These are phyloP conservation scores for Exophiala sideris DNA, from an alignment of 2,329 filamentous ascomycete species.

Conservation along the genomic window DNA sequence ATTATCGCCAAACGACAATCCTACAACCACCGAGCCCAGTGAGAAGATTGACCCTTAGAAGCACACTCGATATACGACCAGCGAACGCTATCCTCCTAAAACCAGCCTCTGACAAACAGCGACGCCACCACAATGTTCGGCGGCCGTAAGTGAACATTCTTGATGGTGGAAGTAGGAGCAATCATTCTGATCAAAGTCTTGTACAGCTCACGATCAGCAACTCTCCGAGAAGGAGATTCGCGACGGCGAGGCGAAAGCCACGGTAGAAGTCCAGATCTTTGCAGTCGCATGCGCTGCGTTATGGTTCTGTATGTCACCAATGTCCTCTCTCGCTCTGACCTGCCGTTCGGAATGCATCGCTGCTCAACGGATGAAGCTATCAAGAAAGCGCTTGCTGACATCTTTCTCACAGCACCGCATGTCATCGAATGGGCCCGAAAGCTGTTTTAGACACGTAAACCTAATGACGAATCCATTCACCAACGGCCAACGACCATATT, in stretches of 20 bases:
- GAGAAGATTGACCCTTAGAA: too few species aligned
- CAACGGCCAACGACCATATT: too few species aligned
- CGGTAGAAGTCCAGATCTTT: constrained; percentile 53
- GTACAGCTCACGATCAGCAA: constrained; percentile 35
- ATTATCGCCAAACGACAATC: too few species aligned
- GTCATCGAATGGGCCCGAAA: constrained; percentile 48
- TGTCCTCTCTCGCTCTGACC: constrained; percentile 1
- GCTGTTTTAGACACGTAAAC: constrained; percentile 38
- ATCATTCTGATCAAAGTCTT: constrained; percentile 1
- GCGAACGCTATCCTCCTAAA: too few species aligned
- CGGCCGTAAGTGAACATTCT: not conserved
- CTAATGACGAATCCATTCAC: too few species aligned
- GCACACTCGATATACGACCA: too few species aligned
- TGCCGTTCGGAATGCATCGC: not conserved
- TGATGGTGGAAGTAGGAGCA: not conserved
- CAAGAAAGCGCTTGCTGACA: not conserved
- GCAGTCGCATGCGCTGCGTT: constrained; percentile 54
- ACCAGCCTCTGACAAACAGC: too few species aligned
- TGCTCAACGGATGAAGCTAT: too few species aligned
- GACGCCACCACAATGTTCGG: not conserved
- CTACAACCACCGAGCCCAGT: too few species aligned
- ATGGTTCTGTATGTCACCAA: constrained; percentile 57
- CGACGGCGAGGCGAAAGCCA: constrained; percentile 54
- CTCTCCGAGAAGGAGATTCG: constrained; percentile 46
- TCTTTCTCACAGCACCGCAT: constrained; percentile 42